Evolutionary conservation across 1,284 basidiomycete genomes (phyloP).

Genomic region (Leccinum holopus): DNA sequence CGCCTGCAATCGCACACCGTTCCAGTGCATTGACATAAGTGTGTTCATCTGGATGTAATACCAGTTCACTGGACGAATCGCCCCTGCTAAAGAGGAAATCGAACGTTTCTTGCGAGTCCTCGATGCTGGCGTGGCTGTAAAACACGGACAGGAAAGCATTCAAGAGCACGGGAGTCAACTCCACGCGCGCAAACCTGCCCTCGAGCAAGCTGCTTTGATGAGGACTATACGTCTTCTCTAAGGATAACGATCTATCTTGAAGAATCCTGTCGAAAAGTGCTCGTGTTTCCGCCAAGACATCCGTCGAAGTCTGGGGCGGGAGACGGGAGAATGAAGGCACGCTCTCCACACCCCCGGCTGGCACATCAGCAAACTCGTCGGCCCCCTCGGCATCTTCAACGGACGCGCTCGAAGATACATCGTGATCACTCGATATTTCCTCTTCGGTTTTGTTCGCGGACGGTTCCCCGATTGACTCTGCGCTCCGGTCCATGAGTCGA

Average conservation of each 20-base stretch:
- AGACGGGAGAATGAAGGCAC: conserved; percentile 52
- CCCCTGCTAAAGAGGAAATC: conserved; percentile 41
- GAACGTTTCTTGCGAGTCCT: conserved; percentile 48
- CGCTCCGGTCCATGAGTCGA: conserved; percentile 34
- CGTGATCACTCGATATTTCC: not conserved
- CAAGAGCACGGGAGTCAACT: conserved; percentile 61
- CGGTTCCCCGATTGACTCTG: conserved; percentile 10
- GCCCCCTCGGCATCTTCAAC: not conserved
- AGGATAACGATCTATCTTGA: conserved; percentile 40
- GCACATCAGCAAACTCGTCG: conserved; percentile 1
- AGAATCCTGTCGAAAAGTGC: conserved; percentile 72
- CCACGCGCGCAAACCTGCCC: conserved; percentile 59
- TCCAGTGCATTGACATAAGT: conserved; percentile 69
- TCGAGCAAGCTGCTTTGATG: conserved; percentile 6
- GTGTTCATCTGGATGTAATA: conserved; percentile 49
- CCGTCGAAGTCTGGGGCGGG: conserved; percentile 72
- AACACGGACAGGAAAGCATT: conserved; percentile 84
- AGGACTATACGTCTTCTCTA: not conserved
- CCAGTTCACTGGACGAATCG: conserved; percentile 10
- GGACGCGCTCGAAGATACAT: not conserved
- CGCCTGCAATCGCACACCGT: conserved; percentile 51
- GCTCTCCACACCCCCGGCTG: not conserved
- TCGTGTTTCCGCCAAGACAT: conserved; percentile 72
- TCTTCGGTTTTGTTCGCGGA: conserved; percentile 7
- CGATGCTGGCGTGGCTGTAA: conserved; percentile 60